Percentiles rank a stretch among this genome's conserved stretches.
These are phyloP conservation scores for Trichoderma koningiopsis DNA, from an alignment of 2,329 filamentous ascomycete genomes.

Conservation along the genomic window DNA sequence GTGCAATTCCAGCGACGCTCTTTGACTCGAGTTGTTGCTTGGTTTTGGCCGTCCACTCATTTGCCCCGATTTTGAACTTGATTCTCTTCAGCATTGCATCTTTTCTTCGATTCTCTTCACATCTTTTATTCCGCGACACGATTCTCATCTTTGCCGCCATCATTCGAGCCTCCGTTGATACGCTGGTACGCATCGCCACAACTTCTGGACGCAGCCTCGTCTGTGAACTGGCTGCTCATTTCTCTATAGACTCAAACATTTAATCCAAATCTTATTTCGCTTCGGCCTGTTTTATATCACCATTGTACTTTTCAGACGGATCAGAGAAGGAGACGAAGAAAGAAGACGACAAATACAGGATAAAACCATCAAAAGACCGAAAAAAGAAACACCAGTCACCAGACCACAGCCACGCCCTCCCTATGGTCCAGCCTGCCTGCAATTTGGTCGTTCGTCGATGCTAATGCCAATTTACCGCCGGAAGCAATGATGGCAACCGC, in stretches of 20 bases:
- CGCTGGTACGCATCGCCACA: slow-evolving; percentile 24
- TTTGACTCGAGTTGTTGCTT: slow-evolving; percentile 55
- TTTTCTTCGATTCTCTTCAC: slow-evolving; percentile 6
- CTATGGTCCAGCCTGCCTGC: slow-evolving; percentile 46
- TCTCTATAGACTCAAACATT: slow-evolving; percentile 26
- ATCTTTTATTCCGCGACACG: slow-evolving; percentile 30
- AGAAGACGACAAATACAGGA: neutral
- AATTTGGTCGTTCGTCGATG: slow-evolving; percentile 46
- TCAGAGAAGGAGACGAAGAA: neutral
- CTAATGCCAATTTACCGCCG: slow-evolving; percentile 54
- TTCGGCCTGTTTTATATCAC: slow-evolving; percentile 26
- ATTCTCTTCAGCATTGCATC: slow-evolving; percentile 32
- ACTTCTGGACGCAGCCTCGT: slow-evolving; percentile 3
- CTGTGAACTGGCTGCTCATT: neutral
- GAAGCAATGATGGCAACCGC: slow-evolving; percentile 47
- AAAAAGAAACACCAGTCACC: neutral
- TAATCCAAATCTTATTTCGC: slow-evolving; percentile 26
- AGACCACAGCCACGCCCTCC: slow-evolving; percentile 26
- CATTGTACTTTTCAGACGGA: slow-evolving; percentile 11
- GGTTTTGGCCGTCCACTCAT: slow-evolving; percentile 65
- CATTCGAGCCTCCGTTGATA: slow-evolving; percentile 18
- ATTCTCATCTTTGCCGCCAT: slow-evolving; percentile 25
- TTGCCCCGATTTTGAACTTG: slow-evolving; percentile 37
- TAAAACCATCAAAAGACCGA: neutral
- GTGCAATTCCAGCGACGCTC: slow-evolving; percentile 60